Evolutionary conservation across 1,139 yeast species (phyloP).

Genomic region (Hansenula lynferdii): DNA sequence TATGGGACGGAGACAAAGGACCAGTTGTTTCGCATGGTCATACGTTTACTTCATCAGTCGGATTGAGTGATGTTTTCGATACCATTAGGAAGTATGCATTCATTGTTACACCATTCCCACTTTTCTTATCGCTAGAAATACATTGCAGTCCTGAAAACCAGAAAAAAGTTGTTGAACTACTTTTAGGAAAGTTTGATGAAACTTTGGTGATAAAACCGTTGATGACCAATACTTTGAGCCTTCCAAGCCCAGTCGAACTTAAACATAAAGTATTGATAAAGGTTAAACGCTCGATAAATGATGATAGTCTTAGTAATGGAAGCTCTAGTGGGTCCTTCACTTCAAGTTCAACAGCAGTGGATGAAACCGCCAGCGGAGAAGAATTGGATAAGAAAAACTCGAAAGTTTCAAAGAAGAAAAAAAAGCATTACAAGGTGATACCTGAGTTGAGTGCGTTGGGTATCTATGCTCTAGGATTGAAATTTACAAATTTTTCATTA

Average conservation of each 20-base stretch:
- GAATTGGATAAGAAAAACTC: slow-evolving; percentile 7
- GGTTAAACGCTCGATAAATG: slow-evolving; percentile 53
- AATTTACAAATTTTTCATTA: slow-evolving; percentile 75
- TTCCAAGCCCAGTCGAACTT: slow-evolving; percentile 74
- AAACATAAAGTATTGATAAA: slow-evolving; percentile 70
- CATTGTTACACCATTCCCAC: slow-evolving; percentile 75
- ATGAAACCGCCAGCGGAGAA: slow-evolving; percentile 13
- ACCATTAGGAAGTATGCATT: slow-evolving; percentile 83
- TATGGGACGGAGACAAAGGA: slow-evolving; percentile 85
- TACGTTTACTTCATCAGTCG: slow-evolving; percentile 71
- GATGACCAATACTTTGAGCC: slow-evolving; percentile 15
- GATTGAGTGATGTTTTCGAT: slow-evolving; percentile 62
- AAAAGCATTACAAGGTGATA: slow-evolving; percentile 32
- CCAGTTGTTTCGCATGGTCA: slow-evolving; percentile 92
- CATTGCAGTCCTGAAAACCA: slow-evolving; percentile 73
- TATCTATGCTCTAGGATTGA: slow-evolving; percentile 68
- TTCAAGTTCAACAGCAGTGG: slow-evolving; percentile 21
- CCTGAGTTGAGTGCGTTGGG: slow-evolving; percentile 50
- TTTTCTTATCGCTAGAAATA: slow-evolving; percentile 83
- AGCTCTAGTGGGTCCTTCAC: slow-evolving; percentile 24
- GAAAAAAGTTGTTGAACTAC: slow-evolving; percentile 41
- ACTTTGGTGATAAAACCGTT: slow-evolving; percentile 45
- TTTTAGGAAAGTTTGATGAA: slow-evolving; percentile 57
- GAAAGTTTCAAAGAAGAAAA: slow-evolving; percentile 17
- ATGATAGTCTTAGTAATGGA: slow-evolving; percentile 4